These are phyloP conservation scores for Chytridium lagenaria DNA, from an alignment of 371 early-diverging fungal genomes.

Conservation along the genomic window DNA sequence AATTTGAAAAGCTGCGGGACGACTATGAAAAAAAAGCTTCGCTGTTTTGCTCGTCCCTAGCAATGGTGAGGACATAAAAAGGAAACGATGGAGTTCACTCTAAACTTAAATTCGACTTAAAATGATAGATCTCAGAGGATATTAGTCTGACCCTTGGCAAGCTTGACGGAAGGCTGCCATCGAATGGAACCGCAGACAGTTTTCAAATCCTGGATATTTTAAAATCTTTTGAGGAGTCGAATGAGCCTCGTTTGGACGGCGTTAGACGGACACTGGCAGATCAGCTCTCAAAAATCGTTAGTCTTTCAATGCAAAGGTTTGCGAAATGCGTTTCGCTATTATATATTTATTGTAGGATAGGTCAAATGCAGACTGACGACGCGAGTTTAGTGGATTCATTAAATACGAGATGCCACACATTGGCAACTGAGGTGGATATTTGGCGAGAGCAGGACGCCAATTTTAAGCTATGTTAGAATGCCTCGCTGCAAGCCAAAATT, in stretches of 20 bases:
- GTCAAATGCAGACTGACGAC: neutral
- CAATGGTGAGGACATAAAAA: conserved; percentile 14
- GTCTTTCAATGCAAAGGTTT: neutral
- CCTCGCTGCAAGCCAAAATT: conserved; percentile 27
- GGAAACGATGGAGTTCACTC: conserved; percentile 3
- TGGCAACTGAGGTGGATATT: conserved; percentile 28
- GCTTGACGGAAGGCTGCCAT: neutral
- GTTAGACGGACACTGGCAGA: neutral
- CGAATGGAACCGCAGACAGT: neutral
- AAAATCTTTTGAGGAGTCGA: neutral
- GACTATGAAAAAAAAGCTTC: conserved; percentile 14
- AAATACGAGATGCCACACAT: conserved; percentile 23
- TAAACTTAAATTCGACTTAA: conserved; percentile 14
- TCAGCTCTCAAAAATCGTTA: neutral
- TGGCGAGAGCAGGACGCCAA: no score
- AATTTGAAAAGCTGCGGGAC: conserved; percentile 18
- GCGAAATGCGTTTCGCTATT: neutral
- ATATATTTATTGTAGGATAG: neutral
- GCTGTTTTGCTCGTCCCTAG: conserved; percentile 19
- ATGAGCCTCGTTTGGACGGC: neutral
- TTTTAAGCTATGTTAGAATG: conserved; percentile 28
- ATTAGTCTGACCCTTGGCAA: neutral
- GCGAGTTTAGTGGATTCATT: conserved; percentile 9
- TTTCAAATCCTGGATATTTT: neutral
- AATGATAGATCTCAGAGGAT: conserved; percentile 15